Base-by-base conservation (phyloP, 352 stramenopile species). In the Globisporangium nunn region DNA sequence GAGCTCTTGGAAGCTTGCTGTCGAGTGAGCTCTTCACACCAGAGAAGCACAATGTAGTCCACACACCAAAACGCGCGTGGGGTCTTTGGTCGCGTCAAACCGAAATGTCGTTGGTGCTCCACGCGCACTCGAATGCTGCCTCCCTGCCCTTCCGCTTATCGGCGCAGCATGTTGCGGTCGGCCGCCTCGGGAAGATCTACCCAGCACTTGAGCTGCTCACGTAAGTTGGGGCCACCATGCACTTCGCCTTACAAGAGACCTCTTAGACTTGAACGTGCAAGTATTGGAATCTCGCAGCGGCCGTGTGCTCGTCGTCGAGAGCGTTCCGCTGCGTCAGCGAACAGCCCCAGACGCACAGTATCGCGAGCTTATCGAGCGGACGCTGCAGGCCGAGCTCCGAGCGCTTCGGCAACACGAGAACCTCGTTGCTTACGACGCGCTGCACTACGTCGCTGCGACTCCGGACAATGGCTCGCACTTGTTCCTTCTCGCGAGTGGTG, bases 111-210 rank as follows among this genome's bases (percentile, higher is more conserved):
- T 5, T 14, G 18, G 45, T 59, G 30, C 8, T 29, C 23, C 23
- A 48, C 6, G 4, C 46, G 30, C 30, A 51, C 17, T 40, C 7
- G 12, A 51, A 45, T 14, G 18, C 30, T 3, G 48, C 51, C 6
- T n/a, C 33, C 2, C 48, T 61, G 48, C 48, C 58, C 8, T 59
- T 74, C 33, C 63, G 50, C 6, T 18, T 78, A 28, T 59, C 64
- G 35, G 14, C 69, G n/a, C 61, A 74, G n/a, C 62, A 54, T n/a
- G 45, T 75, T 2, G 67, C 69, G 1, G 28, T 65, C 4, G 72
- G 72, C 7, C 59, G 72, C 0, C 67, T 81, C 23, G 72, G 72
- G 3, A 49, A 48, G 33, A 70, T 81, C 60, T 74, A 70, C 64
- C 66, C 64, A 15, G 64, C 72, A 31, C 53, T 81, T 43, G 56